Conservation (phyloP, 306 rosid genomes). For the Pachyrhizus erosus region DNA sequence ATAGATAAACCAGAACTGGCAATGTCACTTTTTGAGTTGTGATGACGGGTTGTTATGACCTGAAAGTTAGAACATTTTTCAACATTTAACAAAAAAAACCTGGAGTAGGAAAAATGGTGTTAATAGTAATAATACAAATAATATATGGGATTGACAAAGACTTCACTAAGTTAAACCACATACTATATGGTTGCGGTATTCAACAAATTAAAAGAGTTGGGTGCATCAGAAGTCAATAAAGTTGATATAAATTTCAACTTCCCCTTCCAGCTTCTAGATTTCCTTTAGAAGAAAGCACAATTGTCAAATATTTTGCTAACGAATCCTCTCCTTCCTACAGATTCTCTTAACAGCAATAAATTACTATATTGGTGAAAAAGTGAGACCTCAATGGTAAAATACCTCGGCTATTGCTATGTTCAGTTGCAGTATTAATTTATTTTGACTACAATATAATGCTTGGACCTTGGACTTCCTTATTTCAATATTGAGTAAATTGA, state of each 20-base stretch:
- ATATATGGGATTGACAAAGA: constrained; percentile 41
- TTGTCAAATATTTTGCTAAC: constrained; percentile 55
- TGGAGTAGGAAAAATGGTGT: constrained; percentile 36
- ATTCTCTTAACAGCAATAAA: constrained; percentile 34
- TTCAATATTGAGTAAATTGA: constrained; percentile 18
- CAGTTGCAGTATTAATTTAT: neutral
- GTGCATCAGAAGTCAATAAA: constrained; percentile 56
- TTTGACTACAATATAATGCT: constrained; percentile 1
- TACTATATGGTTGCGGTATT: constrained; percentile 50
- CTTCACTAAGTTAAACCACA: constrained; percentile 43
- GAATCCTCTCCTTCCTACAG: constrained; percentile 19
- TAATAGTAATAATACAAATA: neutral
- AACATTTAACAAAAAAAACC: constrained; percentile 25
- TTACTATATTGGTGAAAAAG: constrained; percentile 39
- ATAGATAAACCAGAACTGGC: constrained; percentile 36
- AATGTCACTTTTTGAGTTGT: constrained; percentile 23
- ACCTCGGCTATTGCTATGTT: constrained; percentile 27
- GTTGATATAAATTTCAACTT: constrained; percentile 58
- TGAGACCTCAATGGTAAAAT: constrained; percentile 16
- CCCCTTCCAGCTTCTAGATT: constrained; percentile 22
- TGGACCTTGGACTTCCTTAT: constrained; percentile 8
- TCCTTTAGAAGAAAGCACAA: constrained; percentile 42
- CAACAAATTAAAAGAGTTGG: constrained; percentile 49
- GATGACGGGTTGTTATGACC: constrained; percentile 5
- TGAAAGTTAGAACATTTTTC: constrained; percentile 27